Evolutionary conservation across 805 yeast species (phyloP), one percentile per base, ranked within the genome.

Genomic region (Diddensiella caesifluorescens): DNA sequence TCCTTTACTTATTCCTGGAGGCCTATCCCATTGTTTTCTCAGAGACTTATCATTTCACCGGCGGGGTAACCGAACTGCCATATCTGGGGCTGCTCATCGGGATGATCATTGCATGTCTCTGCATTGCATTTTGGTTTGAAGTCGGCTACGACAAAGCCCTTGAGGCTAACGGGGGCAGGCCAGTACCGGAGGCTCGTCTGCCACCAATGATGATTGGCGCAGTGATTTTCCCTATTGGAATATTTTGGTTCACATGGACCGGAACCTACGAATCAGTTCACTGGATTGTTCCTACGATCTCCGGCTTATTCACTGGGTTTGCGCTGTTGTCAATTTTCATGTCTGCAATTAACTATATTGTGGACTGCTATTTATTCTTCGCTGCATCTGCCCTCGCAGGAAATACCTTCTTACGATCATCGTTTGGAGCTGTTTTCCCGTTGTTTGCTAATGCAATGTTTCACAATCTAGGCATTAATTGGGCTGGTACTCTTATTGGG

Each of bases 241-340:
- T 88, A 50, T 71, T 88, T 57, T 84, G 95, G 95, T 71, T 88
- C 62, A 76, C 84, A 45, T 88, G 96, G 96, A 69, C 88, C 12
- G 95, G 95, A 59, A 74, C 77, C 51, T 88, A 80, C 62, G 56
- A 70, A 74, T 63, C 62, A 35, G 76, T 85, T 33, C 95, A 82
- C 59, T 88, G 92, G 90, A 79, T 78, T 55, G 84, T 75, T 18
- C 92, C 94, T 29, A 74, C 83, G 4, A 63, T 77, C 21, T 77
- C 84, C 25, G 83, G 86, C 49, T 47, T 74, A 3, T 72, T 80
- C 56, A 73, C 77, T 28, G 89, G 89, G 12, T 77, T 71, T 49
- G 94, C 92, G 25, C 65, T 83, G 45, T 67, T 82, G 50, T 69
- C 77, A 33, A 76, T 84, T 44, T 85, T 84, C 68, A 64, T 81